Base-by-base conservation (phyloP, 169 alveolate genomes). In the Theileria parva region DNA sequence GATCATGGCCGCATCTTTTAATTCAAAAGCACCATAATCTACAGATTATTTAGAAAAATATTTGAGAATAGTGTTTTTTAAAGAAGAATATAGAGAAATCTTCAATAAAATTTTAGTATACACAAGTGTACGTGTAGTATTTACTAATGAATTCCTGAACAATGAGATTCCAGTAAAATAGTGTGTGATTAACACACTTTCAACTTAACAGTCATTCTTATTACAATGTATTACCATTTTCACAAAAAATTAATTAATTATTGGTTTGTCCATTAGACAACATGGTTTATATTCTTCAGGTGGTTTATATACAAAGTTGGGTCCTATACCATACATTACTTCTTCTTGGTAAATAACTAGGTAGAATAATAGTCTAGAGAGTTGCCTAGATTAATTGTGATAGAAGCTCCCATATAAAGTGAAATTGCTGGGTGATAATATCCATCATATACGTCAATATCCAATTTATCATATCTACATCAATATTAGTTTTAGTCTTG, bases 371-470 rank as follows among this genome's bases (percentile, higher is more conserved):
- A 28, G 15, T 3, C 68, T 32, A 37, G n/a, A 67, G 7, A 17
- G 57, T 57, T 88, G 79, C 93, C 93, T 21, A 86, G 80, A 55
- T 93, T 93, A 65, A 93, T 60, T n/a, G 72, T 72, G 5, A 91
- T 91, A 30, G 84, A 79, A 21, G 96, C 96, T 21, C 96, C 96
- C 96, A 93, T 93, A 79, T 92, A 93, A 44, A 93, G 91, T 21
- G 95, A 87, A 30, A 92, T 81, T 17, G 96, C 93, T 0, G 96
- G 96, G 70, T 93, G 96, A 85, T 93, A 93, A 57, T 64, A 79
- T 25, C 96, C 96, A 65, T 89, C 93, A 71, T 88, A 87, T 7
- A 93, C 79, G 57, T 80, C 87, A 39, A 79, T 50, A 74, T 81
- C 79, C 63, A 85, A 88, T 61, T 81, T 66, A 11, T 86, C 85